Evolutionary conservation across 1,139 yeast genomes (phyloP).

Genomic region (Citeromyces siamensis): DNA sequence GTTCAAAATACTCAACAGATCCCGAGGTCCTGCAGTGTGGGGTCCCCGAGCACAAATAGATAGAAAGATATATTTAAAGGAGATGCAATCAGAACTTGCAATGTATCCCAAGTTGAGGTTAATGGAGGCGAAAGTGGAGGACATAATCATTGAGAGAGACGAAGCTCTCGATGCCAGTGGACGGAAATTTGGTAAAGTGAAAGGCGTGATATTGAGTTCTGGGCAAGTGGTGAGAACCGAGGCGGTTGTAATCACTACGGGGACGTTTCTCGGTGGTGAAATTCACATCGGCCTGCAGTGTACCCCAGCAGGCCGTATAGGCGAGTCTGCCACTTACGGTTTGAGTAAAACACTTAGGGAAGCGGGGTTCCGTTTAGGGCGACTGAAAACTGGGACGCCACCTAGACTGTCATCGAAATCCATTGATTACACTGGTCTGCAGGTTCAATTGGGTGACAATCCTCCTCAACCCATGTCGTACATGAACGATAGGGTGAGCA

Average conservation of each 20-base stretch:
- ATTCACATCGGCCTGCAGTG: conserved; percentile 78
- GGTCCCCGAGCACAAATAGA: conserved; percentile 98
- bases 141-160: conserved; percentile 51
- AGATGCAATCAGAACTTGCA: conserved; percentile 63
- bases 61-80: conserved; percentile 59
- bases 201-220: conserved; percentile 62
- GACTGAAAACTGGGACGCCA: conserved; percentile 96
- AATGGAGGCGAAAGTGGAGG: conserved; percentile 70
- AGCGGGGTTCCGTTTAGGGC: conserved; percentile 76
- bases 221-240: conserved; percentile 50
- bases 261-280: conserved; percentile 91
- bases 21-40: conserved; percentile 97
- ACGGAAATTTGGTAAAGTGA: conserved; percentile 30
- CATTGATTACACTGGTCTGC: conserved; percentile 50
- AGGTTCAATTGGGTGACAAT: conserved; percentile 64
- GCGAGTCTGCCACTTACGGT: conserved; percentile 88
- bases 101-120: conserved; percentile 49
- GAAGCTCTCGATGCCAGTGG: conserved; percentile 20
- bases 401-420: conserved; percentile 68
- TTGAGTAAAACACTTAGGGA: conserved; percentile 63
- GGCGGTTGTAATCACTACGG: conserved; percentile 83
- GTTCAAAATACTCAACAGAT: conserved; percentile 73
- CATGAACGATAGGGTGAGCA: conserved; percentile 54
- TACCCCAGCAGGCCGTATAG: conserved; percentile 87
- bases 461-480: conserved; percentile 89